A percentile compares a stretch with the other conserved stretches of the same genome.
Conservation (phyloP, 108 stramenopile species). For the Nitzschia palea region DNA sequence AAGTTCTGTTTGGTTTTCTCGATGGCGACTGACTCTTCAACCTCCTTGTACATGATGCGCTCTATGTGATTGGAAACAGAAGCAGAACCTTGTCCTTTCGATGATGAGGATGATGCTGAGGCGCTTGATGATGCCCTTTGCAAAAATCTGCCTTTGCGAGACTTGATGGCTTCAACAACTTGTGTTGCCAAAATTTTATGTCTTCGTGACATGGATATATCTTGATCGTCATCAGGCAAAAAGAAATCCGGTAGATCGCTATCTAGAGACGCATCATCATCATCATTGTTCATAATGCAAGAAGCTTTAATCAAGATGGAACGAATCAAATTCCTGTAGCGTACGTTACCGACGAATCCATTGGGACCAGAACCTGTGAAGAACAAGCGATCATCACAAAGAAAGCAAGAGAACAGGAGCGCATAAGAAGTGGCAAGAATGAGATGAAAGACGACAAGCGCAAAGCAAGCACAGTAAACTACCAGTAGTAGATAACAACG, state of each 20-base stretch:
- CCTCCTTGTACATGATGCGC: background rate
- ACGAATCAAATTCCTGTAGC: background rate
- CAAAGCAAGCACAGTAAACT: too few relatives aligned
- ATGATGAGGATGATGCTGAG: background rate
- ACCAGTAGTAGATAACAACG: too few relatives aligned
- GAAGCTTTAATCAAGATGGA: background rate
- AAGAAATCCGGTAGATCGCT: too few relatives aligned
- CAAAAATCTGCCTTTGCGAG: background rate
- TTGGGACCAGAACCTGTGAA: conserved; percentile 1
- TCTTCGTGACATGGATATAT: background rate
- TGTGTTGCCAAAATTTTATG: background rate
- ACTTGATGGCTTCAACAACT: background rate
- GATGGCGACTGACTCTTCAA: background rate
- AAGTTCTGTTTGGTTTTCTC: conserved; percentile 3
- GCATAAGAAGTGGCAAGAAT: too few relatives aligned
- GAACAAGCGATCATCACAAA: too few relatives aligned
- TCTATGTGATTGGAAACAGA: background rate
- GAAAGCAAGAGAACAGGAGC: too few relatives aligned
- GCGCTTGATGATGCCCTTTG: background rate
- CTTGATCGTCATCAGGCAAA: too few relatives aligned
- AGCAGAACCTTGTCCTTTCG: background rate
- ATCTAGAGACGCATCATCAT: background rate
- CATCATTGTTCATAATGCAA: background rate
- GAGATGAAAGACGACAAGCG: too few relatives aligned
- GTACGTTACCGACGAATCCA: background rate